Evolutionary conservation across 2,329 filamentous ascomycete genomes (phyloP), one percentile per base, ranked within the genome.

Genomic region (Cladosporium sp.): DNA sequence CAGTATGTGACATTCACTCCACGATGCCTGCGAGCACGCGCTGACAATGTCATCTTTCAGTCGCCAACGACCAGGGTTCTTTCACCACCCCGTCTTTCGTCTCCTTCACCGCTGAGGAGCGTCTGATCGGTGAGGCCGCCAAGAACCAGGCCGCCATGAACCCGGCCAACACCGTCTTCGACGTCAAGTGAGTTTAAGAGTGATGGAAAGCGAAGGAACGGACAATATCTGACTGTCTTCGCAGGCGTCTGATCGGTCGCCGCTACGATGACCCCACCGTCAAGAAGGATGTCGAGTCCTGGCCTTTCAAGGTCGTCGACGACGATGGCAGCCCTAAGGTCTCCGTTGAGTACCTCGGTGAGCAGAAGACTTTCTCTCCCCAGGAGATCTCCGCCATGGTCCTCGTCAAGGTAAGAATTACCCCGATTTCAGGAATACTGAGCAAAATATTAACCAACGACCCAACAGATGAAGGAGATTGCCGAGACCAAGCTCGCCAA

Each of bases 101-200:
- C 71, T 95, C 89, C 66, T 98, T 98, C 84, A 96, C 90, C 72
- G 85, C 92, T 68, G 89, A 95, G 80, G 93, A 98, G 83, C 91
- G 93, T 76, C 79, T 98, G 78, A 97, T 97, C 70, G 93, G 93
- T 80, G 93, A 97, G 83, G 92, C 93, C 55, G 93, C 93, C 70
- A 98, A 97, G 88, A 98, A 98, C 82, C 91, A 96, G 84, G 93
- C 92, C 70, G 92, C 93, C 69, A 95, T 97, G 89, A 98, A 98
- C 88, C 93, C 93, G 58, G 75, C 76, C 71, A 97, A 97, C 82
- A 98, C 93, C 65, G 82, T 98, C 77, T 98, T 97, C 78, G 93
- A 98, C 77, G 88, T 95, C 83, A 98, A 97, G 64, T 64, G 58
- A 64, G 62, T 59, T 43, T 38, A 19, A 18, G 19, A 30, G n/a